Evolutionary conservation across 2,329 filamentous ascomycete species (phyloP), one percentile per base, ranked within the genome.

Genomic region (Colletotrichum coccodes): DNA sequence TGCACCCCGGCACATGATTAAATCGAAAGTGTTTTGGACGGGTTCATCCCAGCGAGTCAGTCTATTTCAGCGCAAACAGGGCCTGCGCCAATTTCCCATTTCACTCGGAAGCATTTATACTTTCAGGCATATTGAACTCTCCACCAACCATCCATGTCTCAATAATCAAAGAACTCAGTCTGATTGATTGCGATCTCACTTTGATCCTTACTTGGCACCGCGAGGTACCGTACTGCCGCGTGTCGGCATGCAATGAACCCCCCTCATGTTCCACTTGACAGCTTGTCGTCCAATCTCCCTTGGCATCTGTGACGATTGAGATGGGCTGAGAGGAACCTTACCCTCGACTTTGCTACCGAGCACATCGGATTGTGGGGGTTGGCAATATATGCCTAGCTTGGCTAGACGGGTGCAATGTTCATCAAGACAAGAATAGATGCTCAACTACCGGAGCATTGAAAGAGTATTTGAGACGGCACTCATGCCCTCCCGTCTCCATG

Each of bases 31-130:
- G 7, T 32, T 36, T 21, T 11, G 40, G 21, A 49, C 16, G 47
- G 49, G 58, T 32, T 38, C 32, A 40, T 50, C 64, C 64, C 30
- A 28, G 64, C 64, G 32, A 47, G 32, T 56, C 32, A 40, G 58
- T 40, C 28, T 49, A 49, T 52, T 28, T 14, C 49, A 49, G 30
- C 18, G 32, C 1, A 28, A 38, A 21, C 49, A 11, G 58, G 56
- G 49, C n/a, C 34, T 11, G 11, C 42, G 23, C 50, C 16, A 62
- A 67, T 67, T 67, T 67, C 59, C 64, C 34, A 46, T 18, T 63
- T 21, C 12, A 32, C 21, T 52, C 18, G n/a, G 21, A 42, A 52
- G n/a, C 34, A 14, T 57, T 67, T 63, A 67, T 49, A 57, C 64
- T 67, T 67, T 63, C 14, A 30, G 18, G 4, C 36, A 63, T 52